Evolutionary conservation across 2,329 filamentous ascomycete genomes (phyloP), one percentile per base, ranked within the genome.

Genomic region (Neofusicoccum kwambonambiense): DNA sequence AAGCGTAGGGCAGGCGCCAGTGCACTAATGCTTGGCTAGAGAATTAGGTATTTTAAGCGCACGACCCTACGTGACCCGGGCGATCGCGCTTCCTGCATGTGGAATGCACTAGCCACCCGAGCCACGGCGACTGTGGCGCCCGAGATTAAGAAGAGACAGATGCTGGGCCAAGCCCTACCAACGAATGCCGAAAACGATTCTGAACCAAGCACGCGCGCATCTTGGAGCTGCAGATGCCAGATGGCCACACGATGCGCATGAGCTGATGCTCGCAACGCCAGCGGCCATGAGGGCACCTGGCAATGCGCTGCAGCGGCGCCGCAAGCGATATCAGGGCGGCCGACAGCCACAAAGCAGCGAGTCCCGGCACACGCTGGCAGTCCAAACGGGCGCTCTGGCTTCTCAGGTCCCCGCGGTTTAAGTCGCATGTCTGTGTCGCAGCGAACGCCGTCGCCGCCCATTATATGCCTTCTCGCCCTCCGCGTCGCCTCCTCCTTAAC

Each of bases 351-450:
- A 31, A 31, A 31, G 27, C 27, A 31, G 27, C 27, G 27, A 31
- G 27, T 31, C 27, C 27, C 6, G 27, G 27, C 27, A 31, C 27
- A 12, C 39, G 52, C 37, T 37, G 50, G 52, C 52, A 42, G 52
- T 60, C 15, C 31, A 47, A 37, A 51, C 44, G 37, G 44, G 45
- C 47, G 8, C 58, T 62, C 58, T 62, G 56, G 56, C 56, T 47
- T 58, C 41, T 42, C 52, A 56, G 51, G 51, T 58, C 54, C 54
- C 54, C 54, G 54, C 54, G 54, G 54, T 44, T 47, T 47, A 62
- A 62, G 45, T 62, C 58, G 45, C 47, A 50, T 62, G 35, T 62
- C 47, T 50, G 47, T 51, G 58, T 62, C 58, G 58, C 58, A 50
- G 57, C 57, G 57, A 61, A 50, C 57, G 44, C 57, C 58, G 44